Base-by-base conservation (phyloP, 176 grass and related monocot genomes). In the Sorghum bicolor region DNA sequence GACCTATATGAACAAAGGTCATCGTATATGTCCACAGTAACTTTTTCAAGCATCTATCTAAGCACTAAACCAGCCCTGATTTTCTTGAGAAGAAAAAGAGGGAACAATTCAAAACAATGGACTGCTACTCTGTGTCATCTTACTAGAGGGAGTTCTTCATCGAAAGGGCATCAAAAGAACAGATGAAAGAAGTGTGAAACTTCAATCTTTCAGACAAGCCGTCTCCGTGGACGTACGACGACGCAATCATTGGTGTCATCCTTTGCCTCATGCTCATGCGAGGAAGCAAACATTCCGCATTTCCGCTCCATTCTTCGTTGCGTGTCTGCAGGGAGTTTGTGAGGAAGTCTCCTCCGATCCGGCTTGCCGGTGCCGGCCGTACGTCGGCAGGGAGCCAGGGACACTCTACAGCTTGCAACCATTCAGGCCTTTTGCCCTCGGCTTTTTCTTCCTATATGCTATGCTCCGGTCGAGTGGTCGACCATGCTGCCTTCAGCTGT, bases 251-350 rank as follows among this genome's bases (percentile, higher is more conserved):
- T 24, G 68, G 12, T 33, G 20, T 11, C 38, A 47, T 62, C 3
- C 38, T 73, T 62, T 16, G 52, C 20, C 0, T 0, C 43, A 47
- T 5, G 55, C 17, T 44, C 25, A 16, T 61, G 25, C 68, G 25
- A 44, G 37, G 53, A 16, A 33, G 53, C 19, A 25, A 64, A 63
- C 81, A 64, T 64, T 83, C 38, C 1, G 62, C 30, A 69, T 47
- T 64, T 83, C 38, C 1, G 62, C 30, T 15, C 25, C 52, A 82
- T 72, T 30, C 48, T 53, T 20, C 17, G 66, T n/a, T 43, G 67
- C 50, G 34, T 31, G 67, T 70, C n/a, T n/a, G 36, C 48, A 31
- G 67, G 66, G 80, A 31, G 48, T 58, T 77, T 77, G 34, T n/a
- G 13, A 28, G 80, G 8, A 82, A 82, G 37, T 24, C 52, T 45